phyloP scores from a whole-genome alignment of 2,329 filamentous ascomycete genomes.

The Colletotrichum karsti region DNA sequence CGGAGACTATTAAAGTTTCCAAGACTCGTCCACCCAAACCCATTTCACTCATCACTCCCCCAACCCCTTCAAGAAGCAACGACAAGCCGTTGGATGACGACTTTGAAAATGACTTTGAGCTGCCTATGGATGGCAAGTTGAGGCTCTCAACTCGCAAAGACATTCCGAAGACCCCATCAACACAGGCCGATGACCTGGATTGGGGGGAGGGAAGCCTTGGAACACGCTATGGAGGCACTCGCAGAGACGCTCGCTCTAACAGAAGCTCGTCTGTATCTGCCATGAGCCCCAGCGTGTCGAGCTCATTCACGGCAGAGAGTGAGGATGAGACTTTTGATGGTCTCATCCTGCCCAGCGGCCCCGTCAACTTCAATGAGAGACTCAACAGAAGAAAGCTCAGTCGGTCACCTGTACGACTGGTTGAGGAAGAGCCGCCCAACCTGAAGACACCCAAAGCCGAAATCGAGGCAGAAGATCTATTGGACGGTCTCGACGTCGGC shows the following conservation, averaged over 20 bases:
- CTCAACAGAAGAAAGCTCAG: slow-evolving; percentile 76
- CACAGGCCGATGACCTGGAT: slow-evolving; percentile 80
- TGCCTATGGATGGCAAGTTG: slow-evolving; percentile 73
- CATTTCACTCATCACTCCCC: slow-evolving; percentile 63
- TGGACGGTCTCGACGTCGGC: slow-evolving; percentile 87
- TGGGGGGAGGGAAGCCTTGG: slow-evolving; percentile 95
- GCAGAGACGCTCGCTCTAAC: slow-evolving; percentile 79
- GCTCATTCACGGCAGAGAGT: slow-evolving; percentile 89
- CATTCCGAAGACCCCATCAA: slow-evolving; percentile 68
- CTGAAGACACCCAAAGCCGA: slow-evolving; percentile 44
- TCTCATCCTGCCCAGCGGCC: slow-evolving; percentile 84
- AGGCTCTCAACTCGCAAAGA: slow-evolving; percentile 70
- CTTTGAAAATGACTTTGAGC: slow-evolving; percentile 77
- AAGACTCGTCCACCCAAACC: slow-evolving; percentile 64
- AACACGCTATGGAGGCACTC: slow-evolving; percentile 87
- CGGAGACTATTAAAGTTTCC: slow-evolving; percentile 73
- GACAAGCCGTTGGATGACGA: slow-evolving; percentile 62
- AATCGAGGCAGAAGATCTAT: slow-evolving; percentile 77
- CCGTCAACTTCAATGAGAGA: slow-evolving; percentile 83
- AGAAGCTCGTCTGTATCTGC: slow-evolving; percentile 89
- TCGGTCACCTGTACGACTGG: slow-evolving; percentile 60
- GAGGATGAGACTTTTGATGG: slow-evolving; percentile 93
- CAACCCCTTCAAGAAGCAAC: slow-evolving; percentile 58
- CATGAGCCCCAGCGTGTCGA: slow-evolving; percentile 91
- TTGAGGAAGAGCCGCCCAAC: slow-evolving; percentile 44